Base-by-base conservation (phyloP, 2,329 filamentous ascomycete genomes). In the Tolypocladium sp. region DNA sequence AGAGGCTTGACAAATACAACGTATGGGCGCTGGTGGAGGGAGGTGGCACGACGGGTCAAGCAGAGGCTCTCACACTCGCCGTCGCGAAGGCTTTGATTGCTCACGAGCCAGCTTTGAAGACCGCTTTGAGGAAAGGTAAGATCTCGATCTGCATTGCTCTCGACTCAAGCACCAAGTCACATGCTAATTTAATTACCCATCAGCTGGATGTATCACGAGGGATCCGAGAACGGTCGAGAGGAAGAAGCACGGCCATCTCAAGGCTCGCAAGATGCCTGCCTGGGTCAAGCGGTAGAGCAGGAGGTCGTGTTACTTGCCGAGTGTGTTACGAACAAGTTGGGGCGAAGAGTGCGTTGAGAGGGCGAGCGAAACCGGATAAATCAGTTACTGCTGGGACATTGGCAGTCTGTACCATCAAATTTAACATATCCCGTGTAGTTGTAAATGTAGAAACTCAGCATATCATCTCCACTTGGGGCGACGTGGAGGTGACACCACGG, bases 191-290 rank as follows among this genome's bases (percentile, higher is more conserved):
- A 53, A 59, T 62, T 58, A 56, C 60, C 62, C 63, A 70, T 69
- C 74, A 99, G 94, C 93, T 72, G 95, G 95, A 63, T 92, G 89
- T 74, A 84, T 99, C 64, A 95, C 92, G 57, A 89, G 93, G 70
- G 93, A 99, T 78, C 84, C 88, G 60, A 91, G 93, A 78, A 87
- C 82, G 70, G 95, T 99, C 66, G 94, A 99, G 79, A 93, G 94
- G 74, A 99, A 99, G 87, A 97, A 99, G 84, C 85, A 91, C 59
- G 95, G 94, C 67, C 91, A 91, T 70, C 76, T 96, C 78, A 99
- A 99, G 83, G 93, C 94, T 60, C 90, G 94, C 77, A 99, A 99
- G 86, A 95, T 89, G 86, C 93, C 93, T 61, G 84, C 94, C 68
- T 99, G 95, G 94, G 92, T 97, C 82, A 97, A 97, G 86, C 78